Evolutionary conservation across 441 rosid species (phyloP).

Genomic region (Codiaeum variegatum): DNA sequence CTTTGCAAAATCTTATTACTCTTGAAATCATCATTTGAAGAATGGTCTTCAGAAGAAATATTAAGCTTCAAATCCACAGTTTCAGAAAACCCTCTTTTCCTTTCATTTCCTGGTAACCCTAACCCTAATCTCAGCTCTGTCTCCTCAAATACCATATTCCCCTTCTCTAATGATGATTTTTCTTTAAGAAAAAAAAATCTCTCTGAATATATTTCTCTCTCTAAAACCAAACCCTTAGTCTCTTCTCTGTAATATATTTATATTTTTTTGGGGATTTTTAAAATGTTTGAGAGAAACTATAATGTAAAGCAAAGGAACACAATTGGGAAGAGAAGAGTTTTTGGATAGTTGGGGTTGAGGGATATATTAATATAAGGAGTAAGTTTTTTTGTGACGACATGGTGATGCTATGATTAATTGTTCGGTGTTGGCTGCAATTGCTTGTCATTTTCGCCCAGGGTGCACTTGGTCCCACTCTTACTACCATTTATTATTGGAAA

Average conservation of each 20-base stretch:
- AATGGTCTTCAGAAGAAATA: slow-evolving; percentile 32
- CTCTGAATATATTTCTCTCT: slow-evolving; percentile 10
- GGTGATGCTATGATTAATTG: slow-evolving; percentile 28
- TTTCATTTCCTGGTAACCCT: slow-evolving; percentile 65
- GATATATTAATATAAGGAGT: slow-evolving; percentile 26
- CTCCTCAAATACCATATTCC: slow-evolving; percentile 40
- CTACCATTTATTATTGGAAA: too few species aligned
- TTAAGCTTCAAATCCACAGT: slow-evolving; percentile 74
- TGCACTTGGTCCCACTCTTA: slow-evolving; percentile 3
- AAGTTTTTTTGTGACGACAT: slow-evolving; percentile 29
- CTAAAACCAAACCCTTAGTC: background rate
- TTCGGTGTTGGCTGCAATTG: slow-evolving; percentile 18
- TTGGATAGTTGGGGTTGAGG: slow-evolving; percentile 14
- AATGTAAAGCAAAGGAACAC: background rate
- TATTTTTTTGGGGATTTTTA: background rate
- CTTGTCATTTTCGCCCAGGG: slow-evolving; percentile 22
- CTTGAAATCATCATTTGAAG: slow-evolving; percentile 14
- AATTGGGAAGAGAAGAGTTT: slow-evolving; percentile 15
- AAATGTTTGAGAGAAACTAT: background rate
- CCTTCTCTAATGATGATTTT: background rate
- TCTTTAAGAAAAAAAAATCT: background rate
- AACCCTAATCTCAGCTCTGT: slow-evolving; percentile 85
- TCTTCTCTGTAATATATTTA: too few species aligned
- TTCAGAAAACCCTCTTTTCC: slow-evolving; percentile 74
- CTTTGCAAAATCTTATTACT: slow-evolving; percentile 17